Evolutionary conservation across 345 rosid genomes (phyloP).

Genomic region (Eutrema japonicum): DNA sequence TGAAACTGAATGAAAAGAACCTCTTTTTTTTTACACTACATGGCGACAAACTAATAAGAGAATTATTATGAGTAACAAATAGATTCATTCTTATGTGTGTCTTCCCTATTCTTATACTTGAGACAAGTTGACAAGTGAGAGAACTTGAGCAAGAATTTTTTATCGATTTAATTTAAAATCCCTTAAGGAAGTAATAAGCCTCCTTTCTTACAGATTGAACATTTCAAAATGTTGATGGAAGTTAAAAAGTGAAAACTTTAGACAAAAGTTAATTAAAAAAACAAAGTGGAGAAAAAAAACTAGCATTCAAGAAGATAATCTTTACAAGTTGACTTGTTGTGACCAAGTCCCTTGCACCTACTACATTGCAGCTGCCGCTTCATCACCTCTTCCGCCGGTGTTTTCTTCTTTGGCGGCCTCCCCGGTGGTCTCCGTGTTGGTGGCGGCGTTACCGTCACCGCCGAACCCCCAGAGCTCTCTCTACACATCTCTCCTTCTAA

Average conservation of each 20-base stretch:
- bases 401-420: conserved; percentile 75
- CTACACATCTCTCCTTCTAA: conserved; percentile 52
- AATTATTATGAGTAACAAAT: neutral
- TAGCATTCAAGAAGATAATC: conserved; percentile 54
- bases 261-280: conserved; percentile 1
- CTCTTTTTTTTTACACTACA: neutral
- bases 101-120: neutral
- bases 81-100: neutral
- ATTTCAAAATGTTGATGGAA: conserved; percentile 16
- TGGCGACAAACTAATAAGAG: neutral
- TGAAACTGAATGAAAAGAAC: neutral
- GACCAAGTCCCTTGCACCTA: conserved; percentile 95
- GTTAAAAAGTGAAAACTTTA: neutral
- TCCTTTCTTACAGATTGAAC: conserved; percentile 37
- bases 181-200: neutral
- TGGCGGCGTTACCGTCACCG: conserved; percentile 84
- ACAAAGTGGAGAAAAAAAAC: conserved; percentile 22
- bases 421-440: conserved; percentile 86
- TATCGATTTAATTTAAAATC: conserved; percentile 9
- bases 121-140: conserved; percentile 6
- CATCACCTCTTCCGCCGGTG: conserved; percentile 61
- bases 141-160: neutral
- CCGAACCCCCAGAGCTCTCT: conserved; percentile 53
- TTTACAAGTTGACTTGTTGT: conserved; percentile 98
- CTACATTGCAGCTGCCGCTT: conserved; percentile 97